Evolutionary conservation across 768 basidiomycete species (phyloP), one percentile per base, ranked within the genome.

Genomic region (Suillus lakei): DNA sequence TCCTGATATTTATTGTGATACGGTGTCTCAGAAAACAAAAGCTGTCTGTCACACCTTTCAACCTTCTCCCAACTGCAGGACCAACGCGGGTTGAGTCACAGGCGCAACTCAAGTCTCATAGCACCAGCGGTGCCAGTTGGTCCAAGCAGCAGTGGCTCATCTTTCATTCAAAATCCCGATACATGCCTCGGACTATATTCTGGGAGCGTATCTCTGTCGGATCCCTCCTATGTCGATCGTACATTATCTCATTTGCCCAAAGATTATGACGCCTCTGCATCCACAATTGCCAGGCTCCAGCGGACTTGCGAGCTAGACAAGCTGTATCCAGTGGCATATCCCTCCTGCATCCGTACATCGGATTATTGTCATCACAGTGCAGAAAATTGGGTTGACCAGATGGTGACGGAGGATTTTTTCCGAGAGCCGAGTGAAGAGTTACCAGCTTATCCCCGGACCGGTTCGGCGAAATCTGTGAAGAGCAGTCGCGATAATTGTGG

Each of bases 381-480:
- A 44, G 39, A 60, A 28, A n/a, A 16, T 5, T 60, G 59, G 59
- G 18, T 60, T 15, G 44, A 28, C 15, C 59, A 60, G 23, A 5
- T 60, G 28, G 38, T 60, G n/a, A 44, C 21, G 59, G 59, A 39
- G 7, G 18, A 28, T 18, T 8, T 0, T 28, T 26, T 23, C 4
- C 10, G 15, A 41, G 30, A 9, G 18, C 32, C 59, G 10, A 60
- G 59, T 44, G 59, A 43, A 28, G 38, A 38, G 15, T 23, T 60
- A n/a, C 59, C 59, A 8, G 39, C 59, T n/a, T 60, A 60, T 41
- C 59, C 59, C 26, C 23, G 39, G n/a, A n/a, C n/a, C n/a, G n/a
- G n/a, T 43, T 60, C 59, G 23, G 39, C 32, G 21, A 44, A 60
- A 43, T 60, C 59, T 16, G 18, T n/a, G 55, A 34, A 21, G 32